Conservation (phyloP, 108 stramenopile genomes). For the Parietichytrium sp. region DNA sequence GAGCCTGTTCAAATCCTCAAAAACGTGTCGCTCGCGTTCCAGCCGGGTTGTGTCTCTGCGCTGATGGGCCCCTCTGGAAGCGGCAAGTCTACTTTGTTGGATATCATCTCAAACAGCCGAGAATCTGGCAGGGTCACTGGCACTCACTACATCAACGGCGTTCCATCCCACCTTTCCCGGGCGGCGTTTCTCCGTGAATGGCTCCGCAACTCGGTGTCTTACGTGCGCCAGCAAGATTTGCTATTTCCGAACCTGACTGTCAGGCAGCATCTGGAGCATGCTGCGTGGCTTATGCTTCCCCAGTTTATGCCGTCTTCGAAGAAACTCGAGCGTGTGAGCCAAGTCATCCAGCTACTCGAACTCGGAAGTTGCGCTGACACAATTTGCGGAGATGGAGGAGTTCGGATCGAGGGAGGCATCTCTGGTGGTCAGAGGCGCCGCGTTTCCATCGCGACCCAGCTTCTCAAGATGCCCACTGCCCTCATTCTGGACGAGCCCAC, state of each 20-base stretch:
- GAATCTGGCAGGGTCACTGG: background rate
- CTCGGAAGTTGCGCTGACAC: conserved; percentile 11
- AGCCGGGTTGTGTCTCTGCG: background rate
- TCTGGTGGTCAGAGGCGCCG: conserved; percentile 62
- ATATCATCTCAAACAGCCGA: background rate
- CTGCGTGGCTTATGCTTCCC: conserved; percentile 34
- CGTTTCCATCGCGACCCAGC: conserved; percentile 53
- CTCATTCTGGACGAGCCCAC: conserved; percentile 63
- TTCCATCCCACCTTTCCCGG: background rate
- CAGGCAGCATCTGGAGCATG: conserved; percentile 1
- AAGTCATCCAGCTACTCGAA: background rate
- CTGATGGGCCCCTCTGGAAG: conserved; percentile 23
- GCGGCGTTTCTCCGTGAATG: background rate
- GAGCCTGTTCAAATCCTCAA: background rate
- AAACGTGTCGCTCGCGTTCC: background rate
- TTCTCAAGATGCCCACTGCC: conserved; percentile 54
- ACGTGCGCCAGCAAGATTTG: background rate
- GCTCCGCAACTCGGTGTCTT: background rate
- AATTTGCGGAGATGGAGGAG: conserved; percentile 30
- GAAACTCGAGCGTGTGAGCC: conserved; percentile 16
- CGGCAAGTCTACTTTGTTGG: conserved; percentile 28
- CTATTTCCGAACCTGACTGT: conserved; percentile 7
- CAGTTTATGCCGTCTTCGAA: background rate
- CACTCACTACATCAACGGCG: background rate
- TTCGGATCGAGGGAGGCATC: conserved; percentile 38